Conservation (phyloP, 495 filamentous ascomycete genomes). For the Thermochaetoides thermophila region DNA sequence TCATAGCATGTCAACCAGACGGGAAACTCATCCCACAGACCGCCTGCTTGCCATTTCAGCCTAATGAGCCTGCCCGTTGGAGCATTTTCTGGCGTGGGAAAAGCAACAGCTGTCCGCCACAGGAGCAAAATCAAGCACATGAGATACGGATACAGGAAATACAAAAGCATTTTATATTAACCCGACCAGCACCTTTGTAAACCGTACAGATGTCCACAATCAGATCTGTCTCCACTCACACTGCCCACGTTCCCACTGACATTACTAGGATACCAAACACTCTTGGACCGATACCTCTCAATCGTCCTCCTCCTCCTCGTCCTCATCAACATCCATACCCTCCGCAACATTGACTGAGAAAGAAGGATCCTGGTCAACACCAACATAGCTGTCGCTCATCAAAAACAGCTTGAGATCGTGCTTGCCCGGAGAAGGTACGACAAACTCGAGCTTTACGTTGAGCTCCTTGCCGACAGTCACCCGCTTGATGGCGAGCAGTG, state of each 20-base stretch:
- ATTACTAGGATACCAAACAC: not conserved
- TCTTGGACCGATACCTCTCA: conserved; percentile 8
- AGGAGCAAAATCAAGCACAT: not conserved
- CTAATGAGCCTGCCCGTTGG: conserved; percentile 2
- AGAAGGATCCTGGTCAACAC: conserved; percentile 87
- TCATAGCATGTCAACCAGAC: no score
- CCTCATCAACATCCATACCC: conserved; percentile 89
- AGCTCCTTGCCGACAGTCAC: conserved; percentile 70
- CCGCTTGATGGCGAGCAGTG: conserved; percentile 80
- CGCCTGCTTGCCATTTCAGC: conserved; percentile 12
- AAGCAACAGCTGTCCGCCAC: conserved; percentile 1
- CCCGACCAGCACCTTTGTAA: conserved; percentile 5
- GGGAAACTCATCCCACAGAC: no score
- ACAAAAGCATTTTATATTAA: conserved; percentile 7
- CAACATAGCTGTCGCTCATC: conserved; percentile 96
- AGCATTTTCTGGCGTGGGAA: not conserved
- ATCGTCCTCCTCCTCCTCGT: conserved; percentile 67
- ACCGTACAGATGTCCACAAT: conserved; percentile 9
- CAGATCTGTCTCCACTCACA: not conserved
- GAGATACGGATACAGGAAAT: conserved; percentile 3
- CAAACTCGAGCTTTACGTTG: conserved; percentile 72
- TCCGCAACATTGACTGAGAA: conserved; percentile 78
- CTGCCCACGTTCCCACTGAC: not conserved
- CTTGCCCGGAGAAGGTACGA: conserved; percentile 68
- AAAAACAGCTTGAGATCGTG: conserved; percentile 83